A percentile compares a stretch with the other conserved stretches of the same genome.
phyloP scores from a whole-genome alignment of 75 land plant genomes.

The Cryptomeria japonica region DNA sequence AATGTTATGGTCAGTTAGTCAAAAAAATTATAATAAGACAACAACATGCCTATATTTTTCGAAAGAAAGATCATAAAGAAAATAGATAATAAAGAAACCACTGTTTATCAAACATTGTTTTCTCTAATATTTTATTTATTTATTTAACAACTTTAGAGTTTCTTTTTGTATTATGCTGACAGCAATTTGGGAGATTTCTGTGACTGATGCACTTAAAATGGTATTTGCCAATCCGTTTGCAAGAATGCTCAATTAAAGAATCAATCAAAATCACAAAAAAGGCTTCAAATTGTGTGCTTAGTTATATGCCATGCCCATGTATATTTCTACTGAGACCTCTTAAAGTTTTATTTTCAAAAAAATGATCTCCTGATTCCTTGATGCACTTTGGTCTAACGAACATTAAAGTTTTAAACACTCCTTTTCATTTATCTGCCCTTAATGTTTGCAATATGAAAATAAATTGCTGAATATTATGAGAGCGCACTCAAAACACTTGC shows the following conservation, averaged over 20 bases:
- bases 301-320: background rate
- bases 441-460: too few relatives aligned
- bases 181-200: background rate
- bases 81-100: background rate
- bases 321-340: background rate
- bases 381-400: background rate
- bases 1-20: background rate
- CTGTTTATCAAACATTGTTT: background rate
- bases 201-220: background rate
- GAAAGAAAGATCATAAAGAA: background rate
- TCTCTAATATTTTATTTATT: background rate
- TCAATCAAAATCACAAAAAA: background rate
- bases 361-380: background rate
- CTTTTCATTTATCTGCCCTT: background rate
- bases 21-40: background rate
- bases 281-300: background rate
- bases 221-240: background rate
- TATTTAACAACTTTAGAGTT: background rate
- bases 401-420: background rate
- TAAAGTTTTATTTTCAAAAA: too few relatives aligned
- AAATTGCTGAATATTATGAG: too few relatives aligned
- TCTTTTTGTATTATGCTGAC: background rate
- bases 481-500: background rate
- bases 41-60: background rate
- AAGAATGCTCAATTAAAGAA: background rate